phyloP scores from a whole-genome alignment of 495 filamentous ascomycete genomes.

The Letharia columbiana region DNA sequence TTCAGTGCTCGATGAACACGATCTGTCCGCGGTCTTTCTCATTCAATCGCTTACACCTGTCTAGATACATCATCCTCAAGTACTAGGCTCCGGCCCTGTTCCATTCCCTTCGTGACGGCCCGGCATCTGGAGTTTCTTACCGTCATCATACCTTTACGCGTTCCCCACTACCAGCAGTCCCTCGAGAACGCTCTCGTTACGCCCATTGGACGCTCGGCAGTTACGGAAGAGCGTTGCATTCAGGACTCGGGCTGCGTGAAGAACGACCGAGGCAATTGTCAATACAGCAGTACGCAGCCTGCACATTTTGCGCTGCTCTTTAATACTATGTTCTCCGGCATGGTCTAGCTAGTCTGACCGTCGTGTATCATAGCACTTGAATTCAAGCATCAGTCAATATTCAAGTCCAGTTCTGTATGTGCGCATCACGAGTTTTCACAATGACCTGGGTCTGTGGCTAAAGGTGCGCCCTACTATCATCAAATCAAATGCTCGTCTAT shows the following conservation, averaged over 20 bases:
- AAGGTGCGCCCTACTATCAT: background rate
- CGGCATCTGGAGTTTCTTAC: conserved; percentile 8
- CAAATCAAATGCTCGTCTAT: background rate
- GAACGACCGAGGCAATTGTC: background rate
- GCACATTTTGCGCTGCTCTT: background rate
- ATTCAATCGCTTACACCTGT: conserved; percentile 19
- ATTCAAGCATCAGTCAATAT: background rate
- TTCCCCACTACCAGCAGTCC: background rate
- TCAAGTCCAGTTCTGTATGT: background rate
- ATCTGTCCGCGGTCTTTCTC: background rate
- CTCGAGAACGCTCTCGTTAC: background rate
- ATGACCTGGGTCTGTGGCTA: background rate
- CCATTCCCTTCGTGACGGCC: conserved; percentile 7
- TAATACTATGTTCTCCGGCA: conserved; percentile 5
- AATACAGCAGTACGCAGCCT: background rate
- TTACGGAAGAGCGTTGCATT: conserved; percentile 2
- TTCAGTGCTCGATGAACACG: background rate
- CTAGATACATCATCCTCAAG: conserved; percentile 51
- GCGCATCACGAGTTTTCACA: background rate
- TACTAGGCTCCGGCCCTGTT: conserved; percentile 30
- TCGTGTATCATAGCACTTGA: conserved; percentile 12
- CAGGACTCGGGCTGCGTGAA: background rate
- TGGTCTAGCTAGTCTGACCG: conserved; percentile 6
- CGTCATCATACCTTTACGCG: conserved; percentile 13
- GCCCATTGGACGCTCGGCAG: background rate